Percentiles rank a stretch among this genome's conserved stretches.
Conservation (phyloP, 257 asterid genomes). For the Sherardia arvensis region DNA sequence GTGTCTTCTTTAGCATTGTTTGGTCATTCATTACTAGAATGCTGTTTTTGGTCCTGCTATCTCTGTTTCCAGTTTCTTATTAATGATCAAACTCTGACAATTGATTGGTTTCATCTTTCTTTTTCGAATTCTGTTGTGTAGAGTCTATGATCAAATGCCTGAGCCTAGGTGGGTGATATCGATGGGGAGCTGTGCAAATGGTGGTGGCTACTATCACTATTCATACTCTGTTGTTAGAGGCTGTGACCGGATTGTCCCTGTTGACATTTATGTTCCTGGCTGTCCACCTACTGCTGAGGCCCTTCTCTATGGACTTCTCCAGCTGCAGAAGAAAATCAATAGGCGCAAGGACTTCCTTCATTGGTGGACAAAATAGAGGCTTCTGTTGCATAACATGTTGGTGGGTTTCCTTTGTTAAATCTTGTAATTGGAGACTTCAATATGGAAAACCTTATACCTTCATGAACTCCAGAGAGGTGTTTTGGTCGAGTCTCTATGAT, state of each 20-base stretch:
- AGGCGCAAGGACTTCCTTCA: constrained; percentile 92
- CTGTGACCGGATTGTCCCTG: constrained; percentile 92
- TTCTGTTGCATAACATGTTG: not conserved
- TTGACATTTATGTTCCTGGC: constrained; percentile 90
- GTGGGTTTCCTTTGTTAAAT: constrained; percentile 5
- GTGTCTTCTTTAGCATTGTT: not conserved
- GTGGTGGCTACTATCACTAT: constrained; percentile 97
- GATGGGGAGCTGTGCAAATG: constrained; percentile 99
- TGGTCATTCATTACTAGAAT: not conserved
- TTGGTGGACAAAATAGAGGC: constrained; percentile 86
- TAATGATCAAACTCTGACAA: not conserved
- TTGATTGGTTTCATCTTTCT: not conserved
- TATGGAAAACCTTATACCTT: constrained; percentile 6
- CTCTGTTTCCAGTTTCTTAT: not conserved
- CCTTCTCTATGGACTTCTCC: constrained; percentile 85
- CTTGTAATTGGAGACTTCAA: not conserved
- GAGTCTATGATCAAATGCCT: constrained; percentile 98
- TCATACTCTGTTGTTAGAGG: constrained; percentile 92
- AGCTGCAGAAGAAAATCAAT: constrained; percentile 89
- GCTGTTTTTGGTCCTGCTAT: not conserved
- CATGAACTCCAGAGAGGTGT: constrained; percentile 1
- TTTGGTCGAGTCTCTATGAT: not conserved
- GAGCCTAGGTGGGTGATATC: constrained; percentile 99
- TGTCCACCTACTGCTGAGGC: constrained; percentile 98
- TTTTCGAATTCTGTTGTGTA: constrained; percentile 22